Percentiles rank a stretch among this genome's conserved stretches.
phyloP scores from a whole-genome alignment of 805 yeast genomes.

The Ogataea populi-albae region DNA sequence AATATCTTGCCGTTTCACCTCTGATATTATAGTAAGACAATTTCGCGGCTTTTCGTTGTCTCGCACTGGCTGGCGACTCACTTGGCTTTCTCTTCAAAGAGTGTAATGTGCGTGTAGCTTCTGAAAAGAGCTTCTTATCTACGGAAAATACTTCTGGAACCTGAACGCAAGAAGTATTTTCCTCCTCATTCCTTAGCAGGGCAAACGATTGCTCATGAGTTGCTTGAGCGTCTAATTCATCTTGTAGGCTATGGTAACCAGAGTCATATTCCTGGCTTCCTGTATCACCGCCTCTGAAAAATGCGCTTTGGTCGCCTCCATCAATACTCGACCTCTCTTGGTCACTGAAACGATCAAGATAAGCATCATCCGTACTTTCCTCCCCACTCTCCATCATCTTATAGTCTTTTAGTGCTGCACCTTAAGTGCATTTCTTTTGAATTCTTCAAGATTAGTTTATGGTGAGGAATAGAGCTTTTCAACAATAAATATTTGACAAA shows the following conservation, averaged over 20 bases:
- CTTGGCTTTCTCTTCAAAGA: conserved; percentile 3
- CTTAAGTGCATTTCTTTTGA: too few species aligned
- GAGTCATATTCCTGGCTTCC: too few species aligned
- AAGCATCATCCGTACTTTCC: conserved; percentile 5
- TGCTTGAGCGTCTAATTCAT: not conserved
- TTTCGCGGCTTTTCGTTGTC: conserved; percentile 4
- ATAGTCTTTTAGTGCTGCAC: too few species aligned
- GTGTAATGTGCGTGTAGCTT: conserved; percentile 1
- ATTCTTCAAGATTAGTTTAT: too few species aligned
- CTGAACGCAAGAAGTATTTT: not conserved
- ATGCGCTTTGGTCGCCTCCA: not conserved
- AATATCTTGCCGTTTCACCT: conserved; percentile 13
- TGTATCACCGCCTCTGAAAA: not conserved
- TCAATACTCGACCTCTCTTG: not conserved
- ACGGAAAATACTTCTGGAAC: not conserved
- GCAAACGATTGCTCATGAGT: conserved; percentile 1
- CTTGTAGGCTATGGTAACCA: too few species aligned
- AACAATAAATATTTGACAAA: too few species aligned
- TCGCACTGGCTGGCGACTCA: conserved; percentile 1
- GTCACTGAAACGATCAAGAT: conserved; percentile 5
- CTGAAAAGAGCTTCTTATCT: not conserved
- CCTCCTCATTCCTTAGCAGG: not conserved
- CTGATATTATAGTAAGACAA: conserved; percentile 13
- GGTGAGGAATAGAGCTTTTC: too few species aligned
- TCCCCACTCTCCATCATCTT: too few species aligned